Conservation (phyloP, 345 rosid genomes). For the Arabis alpina region DNA sequence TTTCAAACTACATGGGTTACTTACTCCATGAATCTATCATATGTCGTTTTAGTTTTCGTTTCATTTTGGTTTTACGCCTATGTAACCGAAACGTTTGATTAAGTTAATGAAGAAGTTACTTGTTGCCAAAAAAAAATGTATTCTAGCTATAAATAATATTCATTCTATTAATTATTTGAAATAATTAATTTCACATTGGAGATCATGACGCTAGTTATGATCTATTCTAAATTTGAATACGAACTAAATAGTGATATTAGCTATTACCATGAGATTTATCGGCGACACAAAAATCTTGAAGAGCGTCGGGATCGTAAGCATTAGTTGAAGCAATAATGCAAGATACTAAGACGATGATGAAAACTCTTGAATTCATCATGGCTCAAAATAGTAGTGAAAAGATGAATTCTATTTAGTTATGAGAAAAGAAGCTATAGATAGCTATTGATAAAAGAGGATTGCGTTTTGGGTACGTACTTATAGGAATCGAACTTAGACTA, state of each 20-base stretch:
- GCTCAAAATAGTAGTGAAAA: not conserved
- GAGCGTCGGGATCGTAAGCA: slow-evolving; percentile 66
- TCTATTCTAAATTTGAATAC: too few relatives aligned
- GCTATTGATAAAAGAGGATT: not conserved
- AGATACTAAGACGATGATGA: slow-evolving; percentile 12
- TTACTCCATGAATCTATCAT: too few relatives aligned
- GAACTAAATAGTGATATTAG: not conserved
- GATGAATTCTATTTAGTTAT: not conserved
- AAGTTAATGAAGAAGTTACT: too few relatives aligned
- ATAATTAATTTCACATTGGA: too few relatives aligned
- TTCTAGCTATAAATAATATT: too few relatives aligned
- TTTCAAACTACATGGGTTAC: too few relatives aligned
- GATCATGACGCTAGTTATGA: too few relatives aligned
- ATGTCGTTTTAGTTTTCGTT: too few relatives aligned
- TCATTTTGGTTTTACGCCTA: too few relatives aligned
- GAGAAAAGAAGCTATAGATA: slow-evolving; percentile 1
- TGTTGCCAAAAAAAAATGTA: too few relatives aligned
- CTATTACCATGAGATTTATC: slow-evolving; percentile 36
- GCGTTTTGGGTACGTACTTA: slow-evolving; percentile 26
- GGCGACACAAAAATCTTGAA: slow-evolving; percentile 77
- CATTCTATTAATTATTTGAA: too few relatives aligned
- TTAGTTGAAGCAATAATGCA: slow-evolving; percentile 37
- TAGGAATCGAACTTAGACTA: slow-evolving; percentile 2
- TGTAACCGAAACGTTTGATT: too few relatives aligned
- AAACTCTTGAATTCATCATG: slow-evolving; percentile 28